phyloP scores from a whole-genome alignment of 2,329 filamentous ascomycete species.

The Herpomyces periplanetae region DNA sequence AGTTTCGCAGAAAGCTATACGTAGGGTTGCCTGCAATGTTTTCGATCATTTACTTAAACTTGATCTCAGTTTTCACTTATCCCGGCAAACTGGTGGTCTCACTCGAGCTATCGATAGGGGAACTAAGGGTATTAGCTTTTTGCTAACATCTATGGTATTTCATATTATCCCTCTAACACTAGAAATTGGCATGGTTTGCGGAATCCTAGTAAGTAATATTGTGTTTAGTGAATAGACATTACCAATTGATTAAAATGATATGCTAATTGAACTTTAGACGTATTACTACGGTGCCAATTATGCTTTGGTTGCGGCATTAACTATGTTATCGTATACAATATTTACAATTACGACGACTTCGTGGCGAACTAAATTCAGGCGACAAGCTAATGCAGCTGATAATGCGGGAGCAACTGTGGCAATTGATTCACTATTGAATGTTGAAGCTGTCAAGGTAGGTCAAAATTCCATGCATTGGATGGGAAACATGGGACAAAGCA shows the following conservation, averaged over 20 bases:
- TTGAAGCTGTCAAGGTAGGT: conserved; percentile 51
- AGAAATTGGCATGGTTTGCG: conserved; percentile 79
- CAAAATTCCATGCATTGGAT: neutral
- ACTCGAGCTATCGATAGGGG: conserved; percentile 80
- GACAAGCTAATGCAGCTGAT: conserved; percentile 77
- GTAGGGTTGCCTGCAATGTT: conserved; percentile 57
- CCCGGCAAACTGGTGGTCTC: conserved; percentile 68
- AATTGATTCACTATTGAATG: conserved; percentile 89
- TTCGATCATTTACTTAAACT: conserved; percentile 60
- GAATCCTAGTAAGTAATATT: conserved; percentile 33
- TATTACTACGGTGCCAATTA: conserved; percentile 82
- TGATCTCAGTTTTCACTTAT: conserved; percentile 71
- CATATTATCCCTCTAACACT: conserved; percentile 73
- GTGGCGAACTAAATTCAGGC: conserved; percentile 84
- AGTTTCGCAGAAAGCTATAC: conserved; percentile 82
- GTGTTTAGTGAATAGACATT: no score
- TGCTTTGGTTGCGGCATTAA: conserved; percentile 50
- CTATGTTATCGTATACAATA: conserved; percentile 76
- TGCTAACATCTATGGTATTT: conserved; percentile 92
- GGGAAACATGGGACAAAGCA: neutral
- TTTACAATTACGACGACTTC: conserved; percentile 89
- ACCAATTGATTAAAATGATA: neutral
- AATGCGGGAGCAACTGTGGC: conserved; percentile 81
- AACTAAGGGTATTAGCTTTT: conserved; percentile 89
- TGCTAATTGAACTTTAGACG: conserved; percentile 12